Evolutionary conservation across 345 rosid species (phyloP), one percentile per base, ranked within the genome.

Genomic region (Salix caprea): DNA sequence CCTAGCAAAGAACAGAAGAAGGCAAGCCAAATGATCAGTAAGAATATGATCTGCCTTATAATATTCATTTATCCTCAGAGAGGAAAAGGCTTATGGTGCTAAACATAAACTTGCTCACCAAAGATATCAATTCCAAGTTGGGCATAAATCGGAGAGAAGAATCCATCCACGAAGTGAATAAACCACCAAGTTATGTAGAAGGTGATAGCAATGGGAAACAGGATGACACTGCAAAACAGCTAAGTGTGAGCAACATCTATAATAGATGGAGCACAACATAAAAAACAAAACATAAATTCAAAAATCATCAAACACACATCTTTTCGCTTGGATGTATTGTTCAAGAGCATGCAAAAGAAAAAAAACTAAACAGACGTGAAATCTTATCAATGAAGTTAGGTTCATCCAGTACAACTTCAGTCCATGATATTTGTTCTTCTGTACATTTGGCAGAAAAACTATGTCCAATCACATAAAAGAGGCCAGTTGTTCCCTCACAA

Each of bases 171-270:
- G 72, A 96, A 92, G 87, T 92, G 98, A 88, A 96, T 90, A 81
- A 96, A 96, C 99, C 99, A 96, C 99, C 99, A 96, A 2, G 99
- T 96, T 65, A 91, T 81, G 74, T 94, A 96, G 90, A 96, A 96
- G 71, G 98, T 96, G 82, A 94, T 86, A 1, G 97, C 96, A 77
- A 96, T 92, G 28, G 98, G 99, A 78, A 96, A 89, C 71, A 96
- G 84, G 85, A 96, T 96, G 74, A 94, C 99, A 81, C 99, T 96
- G 93, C 90, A 88, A 75, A 81, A 82, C 61, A 58, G 37, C 30
- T 23, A 69, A 65, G 82, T 79, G 67, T 74, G 39, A 84, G 87
- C 42, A 77, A 67, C 67, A 65, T 37, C 48, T 16, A 50, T 70
- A 28, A 60, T 54, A 69, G 80, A 74, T 67, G 48, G 21, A 67